Evolutionary conservation across 352 stramenopile genomes (phyloP).

Genomic region (Lagenidium sp.): DNA sequence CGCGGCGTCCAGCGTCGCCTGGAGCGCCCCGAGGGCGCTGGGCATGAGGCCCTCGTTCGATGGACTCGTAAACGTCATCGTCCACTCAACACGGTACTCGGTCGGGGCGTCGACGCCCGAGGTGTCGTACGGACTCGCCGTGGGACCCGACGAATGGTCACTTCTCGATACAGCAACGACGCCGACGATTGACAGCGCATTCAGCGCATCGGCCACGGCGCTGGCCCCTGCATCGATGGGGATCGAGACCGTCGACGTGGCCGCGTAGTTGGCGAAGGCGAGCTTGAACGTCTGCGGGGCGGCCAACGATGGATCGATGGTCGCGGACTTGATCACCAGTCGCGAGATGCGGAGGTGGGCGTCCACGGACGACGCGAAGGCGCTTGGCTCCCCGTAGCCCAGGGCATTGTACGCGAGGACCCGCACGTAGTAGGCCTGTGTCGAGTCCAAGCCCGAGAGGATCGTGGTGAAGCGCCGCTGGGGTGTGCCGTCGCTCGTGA

Average conservation of each 20-base stretch:
- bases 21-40: slow-evolving; percentile 33
- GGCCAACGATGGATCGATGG: slow-evolving; percentile 22
- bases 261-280: slow-evolving; percentile 39
- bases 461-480: slow-evolving; percentile 17
- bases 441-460: slow-evolving; percentile 34
- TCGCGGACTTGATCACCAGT: slow-evolving; percentile 20
- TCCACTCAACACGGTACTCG: slow-evolving; percentile 53
- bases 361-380: slow-evolving; percentile 28
- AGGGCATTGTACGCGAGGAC: slow-evolving; percentile 77
- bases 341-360: slow-evolving; percentile 42
- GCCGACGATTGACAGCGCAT: slow-evolving; percentile 34
- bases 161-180: slow-evolving; percentile 42
- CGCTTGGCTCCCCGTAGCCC: slow-evolving; percentile 49
- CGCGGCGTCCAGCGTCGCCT: slow-evolving; percentile 15
- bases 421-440: slow-evolving; percentile 64
- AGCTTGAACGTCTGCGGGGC: slow-evolving; percentile 46
- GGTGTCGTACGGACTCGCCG: slow-evolving; percentile 28
- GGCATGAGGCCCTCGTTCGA: slow-evolving; percentile 40
- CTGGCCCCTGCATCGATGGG: slow-evolving; percentile 36
- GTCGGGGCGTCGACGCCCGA: slow-evolving; percentile 28
- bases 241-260: slow-evolving; percentile 24
- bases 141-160: slow-evolving; percentile 46
- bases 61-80: slow-evolving; percentile 58
- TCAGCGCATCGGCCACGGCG: slow-evolving; percentile 43
- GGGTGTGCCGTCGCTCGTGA: neutral